phyloP scores from a whole-genome alignment of 352 stramenopile species.

The Phytopythium ostracodes region DNA sequence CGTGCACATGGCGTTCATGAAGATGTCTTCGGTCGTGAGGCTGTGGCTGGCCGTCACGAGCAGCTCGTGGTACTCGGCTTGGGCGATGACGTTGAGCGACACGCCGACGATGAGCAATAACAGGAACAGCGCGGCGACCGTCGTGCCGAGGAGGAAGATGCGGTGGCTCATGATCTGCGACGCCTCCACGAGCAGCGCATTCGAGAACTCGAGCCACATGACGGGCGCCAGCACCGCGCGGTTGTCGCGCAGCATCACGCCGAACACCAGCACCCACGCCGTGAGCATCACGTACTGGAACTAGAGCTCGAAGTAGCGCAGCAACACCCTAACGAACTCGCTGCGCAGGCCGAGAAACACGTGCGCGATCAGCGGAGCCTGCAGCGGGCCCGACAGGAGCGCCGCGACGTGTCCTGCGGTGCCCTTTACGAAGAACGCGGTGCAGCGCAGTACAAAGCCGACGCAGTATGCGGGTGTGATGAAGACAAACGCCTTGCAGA shows the following conservation, averaged over 20 bases:
- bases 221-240: not conserved
- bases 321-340: slow-evolving; percentile 1
- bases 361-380: slow-evolving; percentile 1
- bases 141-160: not conserved
- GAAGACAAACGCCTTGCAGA: not conserved
- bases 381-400: not conserved
- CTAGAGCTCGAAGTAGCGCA: slow-evolving; percentile 5
- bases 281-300: slow-evolving; percentile 3
- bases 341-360: not conserved
- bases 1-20: slow-evolving; percentile 2
- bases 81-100: not conserved
- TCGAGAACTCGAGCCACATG: slow-evolving; percentile 7
- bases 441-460: not conserved
- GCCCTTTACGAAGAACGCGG: not conserved
- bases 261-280: not conserved
- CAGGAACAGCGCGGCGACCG: not conserved
- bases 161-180: slow-evolving; percentile 1
- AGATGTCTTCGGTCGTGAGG: not conserved
- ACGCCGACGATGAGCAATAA: not conserved
- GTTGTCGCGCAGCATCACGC: not conserved
- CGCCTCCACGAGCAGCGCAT: slow-evolving; percentile 1
- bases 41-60: not conserved
- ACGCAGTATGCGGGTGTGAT: slow-evolving; percentile 1
- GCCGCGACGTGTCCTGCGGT: not conserved
- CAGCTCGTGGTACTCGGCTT: slow-evolving; percentile 1